Evolutionary conservation across 225 moss, liverwort and hornwort species (phyloP).

Genomic region (Pseudoscleropodium purum): DNA sequence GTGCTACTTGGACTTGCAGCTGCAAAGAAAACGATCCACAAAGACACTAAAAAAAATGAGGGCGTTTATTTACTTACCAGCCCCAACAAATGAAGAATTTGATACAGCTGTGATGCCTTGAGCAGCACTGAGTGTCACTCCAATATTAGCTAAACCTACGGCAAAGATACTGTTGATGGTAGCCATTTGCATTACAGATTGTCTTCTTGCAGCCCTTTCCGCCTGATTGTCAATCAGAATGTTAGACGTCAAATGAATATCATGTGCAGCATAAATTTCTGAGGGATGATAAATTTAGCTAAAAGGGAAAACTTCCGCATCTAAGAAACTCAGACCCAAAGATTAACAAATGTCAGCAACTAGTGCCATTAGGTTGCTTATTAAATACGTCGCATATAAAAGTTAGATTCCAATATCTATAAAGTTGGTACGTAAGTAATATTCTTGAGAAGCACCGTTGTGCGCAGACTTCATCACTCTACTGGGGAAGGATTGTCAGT

Average conservation of each 20-base stretch:
- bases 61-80: slow-evolving; percentile 36
- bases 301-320: neutral
- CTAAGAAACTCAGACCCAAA: neutral
- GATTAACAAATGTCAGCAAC: neutral
- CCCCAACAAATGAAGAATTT: slow-evolving; percentile 63
- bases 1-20: neutral
- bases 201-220: slow-evolving; percentile 81
- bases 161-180: slow-evolving; percentile 64
- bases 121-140: slow-evolving; percentile 67
- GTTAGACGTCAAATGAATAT: neutral
- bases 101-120: slow-evolving; percentile 64
- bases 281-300: neutral
- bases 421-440: neutral
- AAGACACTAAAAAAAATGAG: neutral
- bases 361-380: neutral
- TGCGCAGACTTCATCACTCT: too few species aligned
- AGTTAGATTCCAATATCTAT: neutral
- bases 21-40: neutral
- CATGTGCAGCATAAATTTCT: neutral
- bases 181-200: slow-evolving; percentile 75
- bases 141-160: slow-evolving; percentile 77
- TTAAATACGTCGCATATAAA: too few species aligned
- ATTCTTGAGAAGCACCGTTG: neutral
- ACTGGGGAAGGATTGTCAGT: neutral
- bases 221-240: slow-evolving; percentile 32